phyloP scores from a whole-genome alignment of 2,329 filamentous ascomycete species.

The Phaeosphaeria sp. region DNA sequence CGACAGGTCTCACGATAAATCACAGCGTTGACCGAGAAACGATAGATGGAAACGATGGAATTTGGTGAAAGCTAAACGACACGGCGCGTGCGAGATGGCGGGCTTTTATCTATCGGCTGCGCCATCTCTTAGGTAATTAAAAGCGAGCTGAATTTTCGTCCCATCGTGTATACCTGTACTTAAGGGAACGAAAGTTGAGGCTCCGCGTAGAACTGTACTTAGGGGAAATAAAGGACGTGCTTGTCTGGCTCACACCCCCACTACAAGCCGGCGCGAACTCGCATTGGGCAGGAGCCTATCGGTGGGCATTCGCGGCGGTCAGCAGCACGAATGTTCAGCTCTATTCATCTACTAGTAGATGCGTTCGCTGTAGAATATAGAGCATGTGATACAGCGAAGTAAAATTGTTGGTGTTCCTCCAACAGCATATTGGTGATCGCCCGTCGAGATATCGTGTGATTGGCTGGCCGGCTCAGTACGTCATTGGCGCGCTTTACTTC shows the following conservation, averaged over 20 bases:
- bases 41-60: background rate
- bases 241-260: conserved; percentile 35
- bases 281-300: conserved; percentile 24
- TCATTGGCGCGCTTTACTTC: conserved; percentile 6
- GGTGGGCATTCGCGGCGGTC: background rate
- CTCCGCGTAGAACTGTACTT: conserved; percentile 35
- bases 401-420: background rate
- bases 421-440: conserved; percentile 1
- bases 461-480: background rate
- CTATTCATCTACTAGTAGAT: background rate
- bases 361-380: background rate
- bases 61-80: background rate
- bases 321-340: background rate
- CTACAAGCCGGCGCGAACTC: conserved; percentile 32
- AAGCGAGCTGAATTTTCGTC: conserved; percentile 27
- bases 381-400: background rate
- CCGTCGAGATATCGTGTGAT: background rate
- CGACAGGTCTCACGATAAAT: background rate
- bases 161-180: conserved; percentile 43
- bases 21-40: background rate
- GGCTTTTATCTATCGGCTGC: conserved; percentile 38
- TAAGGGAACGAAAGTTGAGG: conserved; percentile 35
- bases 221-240: conserved; percentile 37
- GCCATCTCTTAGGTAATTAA: conserved; percentile 46
- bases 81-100: conserved; percentile 15